Evolutionary conservation across 148 eudicot genomes (phyloP).

Genomic region (Amaranthus cruentus): DNA sequence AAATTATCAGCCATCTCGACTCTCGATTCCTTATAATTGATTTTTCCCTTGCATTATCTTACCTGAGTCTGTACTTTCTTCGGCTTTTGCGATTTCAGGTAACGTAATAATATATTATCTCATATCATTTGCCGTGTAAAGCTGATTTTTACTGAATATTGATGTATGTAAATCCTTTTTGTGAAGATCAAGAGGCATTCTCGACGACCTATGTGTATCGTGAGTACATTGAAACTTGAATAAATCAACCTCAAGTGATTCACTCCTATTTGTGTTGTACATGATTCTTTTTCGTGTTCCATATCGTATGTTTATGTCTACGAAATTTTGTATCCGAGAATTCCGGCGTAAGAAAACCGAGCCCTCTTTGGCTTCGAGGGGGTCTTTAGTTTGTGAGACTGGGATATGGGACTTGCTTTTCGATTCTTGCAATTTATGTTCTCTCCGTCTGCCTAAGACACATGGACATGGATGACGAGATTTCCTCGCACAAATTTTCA

Average conservation of each 20-base stretch:
- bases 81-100: conserved; percentile 16
- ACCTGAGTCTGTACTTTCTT: conserved; percentile 6
- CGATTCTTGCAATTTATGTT: too few relatives aligned
- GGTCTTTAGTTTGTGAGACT: too few relatives aligned
- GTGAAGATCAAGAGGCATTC: background rate
- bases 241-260: background rate
- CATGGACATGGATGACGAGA: too few relatives aligned
- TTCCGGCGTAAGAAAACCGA: too few relatives aligned
- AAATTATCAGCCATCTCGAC: background rate
- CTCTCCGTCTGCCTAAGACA: too few relatives aligned
- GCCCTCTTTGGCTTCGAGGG: too few relatives aligned
- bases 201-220: background rate
- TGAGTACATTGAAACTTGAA: background rate
- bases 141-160: conserved; percentile 14
- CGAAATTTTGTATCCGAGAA: too few relatives aligned
- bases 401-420: too few relatives aligned
- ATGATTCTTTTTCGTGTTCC: too few relatives aligned
- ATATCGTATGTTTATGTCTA: too few relatives aligned
- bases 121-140: conserved; percentile 14
- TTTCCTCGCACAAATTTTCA: too few relatives aligned
- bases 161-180: conserved; percentile 16
- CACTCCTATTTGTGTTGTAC: too few relatives aligned
- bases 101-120: background rate
- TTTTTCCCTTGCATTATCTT: conserved; percentile 5
- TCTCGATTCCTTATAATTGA: background rate